Conservation (phyloP, 2,329 filamentous ascomycete species). For the Pseudocercospora fuligena region DNA sequence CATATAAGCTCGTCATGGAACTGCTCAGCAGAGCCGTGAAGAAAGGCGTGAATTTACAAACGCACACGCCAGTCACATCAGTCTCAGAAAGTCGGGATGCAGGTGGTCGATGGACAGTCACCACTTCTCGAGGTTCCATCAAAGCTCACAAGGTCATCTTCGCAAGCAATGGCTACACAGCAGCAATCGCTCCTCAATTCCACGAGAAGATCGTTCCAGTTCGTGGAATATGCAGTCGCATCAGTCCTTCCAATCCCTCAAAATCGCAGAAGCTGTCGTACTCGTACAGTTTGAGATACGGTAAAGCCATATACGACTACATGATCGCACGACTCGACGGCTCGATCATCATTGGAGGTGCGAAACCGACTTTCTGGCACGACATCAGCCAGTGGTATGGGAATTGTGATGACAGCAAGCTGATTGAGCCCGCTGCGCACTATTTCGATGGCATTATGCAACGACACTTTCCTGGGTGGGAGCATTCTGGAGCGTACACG, state of each 20-base stretch:
- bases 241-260: conserved; percentile 4
- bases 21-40: conserved; percentile 20
- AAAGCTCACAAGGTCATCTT: conserved; percentile 39
- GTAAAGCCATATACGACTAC: conserved; percentile 39
- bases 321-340: conserved; percentile 51
- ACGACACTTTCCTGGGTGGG: conserved; percentile 54
- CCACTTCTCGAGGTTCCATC: conserved; percentile 28
- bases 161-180: conserved; percentile 29
- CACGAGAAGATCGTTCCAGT: conserved; percentile 38
- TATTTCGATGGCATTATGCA: conserved; percentile 57
- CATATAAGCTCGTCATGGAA: conserved; percentile 31
- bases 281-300: conserved; percentile 33
- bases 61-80: conserved; percentile 63
- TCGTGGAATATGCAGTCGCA: conserved; percentile 56
- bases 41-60: conserved; percentile 69
- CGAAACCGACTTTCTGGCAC: conserved; percentile 23
- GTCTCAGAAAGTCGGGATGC: conserved; percentile 12
- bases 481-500: conserved; percentile 44
- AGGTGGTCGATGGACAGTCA: conserved; percentile 7
- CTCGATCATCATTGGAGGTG: conserved; percentile 52
- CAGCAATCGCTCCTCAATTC: conserved; percentile 40
- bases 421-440: conserved; percentile 47
- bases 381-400: conserved; percentile 49
- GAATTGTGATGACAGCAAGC: conserved; percentile 50
- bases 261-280: conserved; percentile 24